Evolutionary conservation across 2,329 filamentous ascomycete species (phyloP).

Genomic region (Emydomyces testavorans): DNA sequence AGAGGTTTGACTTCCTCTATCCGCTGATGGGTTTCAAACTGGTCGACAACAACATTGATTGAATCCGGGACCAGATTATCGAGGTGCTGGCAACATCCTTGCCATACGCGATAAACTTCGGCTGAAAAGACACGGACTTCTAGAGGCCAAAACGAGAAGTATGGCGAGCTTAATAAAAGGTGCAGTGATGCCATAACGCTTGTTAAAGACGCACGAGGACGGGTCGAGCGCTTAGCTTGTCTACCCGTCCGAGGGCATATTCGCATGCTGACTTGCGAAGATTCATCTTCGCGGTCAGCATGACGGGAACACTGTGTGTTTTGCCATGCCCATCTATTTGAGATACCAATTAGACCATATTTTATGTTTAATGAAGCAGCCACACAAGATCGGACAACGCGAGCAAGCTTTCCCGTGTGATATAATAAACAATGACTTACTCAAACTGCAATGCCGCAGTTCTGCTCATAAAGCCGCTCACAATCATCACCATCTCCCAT

Average conservation of each 20-base stretch:
- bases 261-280: slow-evolving; percentile 24
- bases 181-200: slow-evolving; percentile 71
- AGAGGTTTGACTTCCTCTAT: slow-evolving; percentile 24
- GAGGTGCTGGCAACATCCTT: slow-evolving; percentile 43
- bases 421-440: slow-evolving; percentile 44
- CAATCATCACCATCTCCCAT: slow-evolving; percentile 81
- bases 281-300: slow-evolving; percentile 49
- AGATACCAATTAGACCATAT: slow-evolving; percentile 1
- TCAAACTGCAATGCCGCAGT: slow-evolving; percentile 89
- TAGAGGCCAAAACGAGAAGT: slow-evolving; percentile 75
- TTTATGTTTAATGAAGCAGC: too few species aligned
- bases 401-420: too few species aligned
- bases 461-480: slow-evolving; percentile 79
- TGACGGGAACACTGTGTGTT: slow-evolving; percentile 73
- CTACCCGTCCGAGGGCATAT: slow-evolving; percentile 31
- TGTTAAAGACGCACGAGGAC: slow-evolving; percentile 49
- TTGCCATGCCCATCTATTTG: slow-evolving; percentile 72
- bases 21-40: slow-evolving; percentile 17
- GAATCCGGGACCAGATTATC: slow-evolving; percentile 39
- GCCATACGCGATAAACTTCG: slow-evolving; percentile 61
- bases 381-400: too few species aligned
- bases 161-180: slow-evolving; percentile 63
- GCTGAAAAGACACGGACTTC: slow-evolving; percentile 63
- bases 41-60: slow-evolving; percentile 47
- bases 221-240: slow-evolving; percentile 40